Base-by-base conservation (phyloP, 106 monocot species). In the Phalaenopsis aphrodite region DNA sequence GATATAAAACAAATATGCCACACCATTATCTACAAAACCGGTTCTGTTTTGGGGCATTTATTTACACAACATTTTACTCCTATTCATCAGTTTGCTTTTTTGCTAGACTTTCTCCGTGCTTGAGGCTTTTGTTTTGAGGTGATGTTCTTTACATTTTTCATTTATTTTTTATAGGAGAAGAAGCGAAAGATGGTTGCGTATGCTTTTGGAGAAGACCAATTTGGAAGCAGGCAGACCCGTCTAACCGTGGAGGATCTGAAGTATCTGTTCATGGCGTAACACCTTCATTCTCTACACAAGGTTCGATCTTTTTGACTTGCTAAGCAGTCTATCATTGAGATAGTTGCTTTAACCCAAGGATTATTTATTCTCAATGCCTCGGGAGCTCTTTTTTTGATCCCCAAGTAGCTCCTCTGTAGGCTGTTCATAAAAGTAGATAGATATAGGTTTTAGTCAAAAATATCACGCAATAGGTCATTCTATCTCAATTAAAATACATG, bases 141-240 rank as follows among this genome's bases (percentile, higher is more conserved):
- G 64, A 65, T 65, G 64, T 24, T 71, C 5, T 71, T 12, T 71
- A 39, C 71, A 71, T 71, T 15, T 41, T 9, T 71, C 41, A 52
- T 52, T 55, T 18, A 48, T 38, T 79, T 11, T 45, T 52, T 52
- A 52, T 78, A 96, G 96, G 87, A 91, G 74, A 96, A 90, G 78
- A 96, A 96, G 80, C 84, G 96, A 55, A 88, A 90, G 74, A 91
- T 96, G 93, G 96, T 96, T 80, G 86, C 96, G 38, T 91, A 91
- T 80, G 96, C 96, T 55, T 96, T 96, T 86, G 96, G 96, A 64
- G 96, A 96, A 80, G 93, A 96, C 78, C 84, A 86, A 85, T 85
- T 86, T n/a, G 91, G 96, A 41, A 74, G 83, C 52, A 88, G 87
- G 56, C 89, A 90, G 73, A 85, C 88, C 55, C 86, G 93, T n/a